Conservation (phyloP, 73 alveolate species). For the Uronychia binucleata region DNA sequence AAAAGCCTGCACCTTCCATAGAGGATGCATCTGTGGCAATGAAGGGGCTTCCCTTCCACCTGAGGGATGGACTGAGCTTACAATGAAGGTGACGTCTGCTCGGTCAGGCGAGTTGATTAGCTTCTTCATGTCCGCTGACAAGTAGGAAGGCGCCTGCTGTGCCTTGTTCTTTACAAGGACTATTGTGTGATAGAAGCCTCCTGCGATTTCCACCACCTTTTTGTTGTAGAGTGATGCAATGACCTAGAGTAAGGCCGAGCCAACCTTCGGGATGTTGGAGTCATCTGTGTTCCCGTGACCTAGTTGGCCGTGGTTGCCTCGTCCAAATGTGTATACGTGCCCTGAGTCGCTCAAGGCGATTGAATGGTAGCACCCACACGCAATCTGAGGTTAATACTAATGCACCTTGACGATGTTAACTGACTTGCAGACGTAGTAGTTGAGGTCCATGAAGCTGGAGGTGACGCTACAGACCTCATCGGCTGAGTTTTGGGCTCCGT, state of each 20-base stretch:
- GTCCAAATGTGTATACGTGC: slow-evolving; percentile 66
- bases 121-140: slow-evolving; percentile 56
- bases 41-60: slow-evolving; percentile 35
- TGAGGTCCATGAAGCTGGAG: not conserved
- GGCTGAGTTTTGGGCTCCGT: not conserved
- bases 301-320: slow-evolving; percentile 77
- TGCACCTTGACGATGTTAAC: slow-evolving; percentile 14
- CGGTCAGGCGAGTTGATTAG: slow-evolving; percentile 42
- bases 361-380: slow-evolving; percentile 80
- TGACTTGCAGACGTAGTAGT: not conserved
- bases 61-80: not conserved
- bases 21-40: slow-evolving; percentile 61
- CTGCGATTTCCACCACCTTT: slow-evolving; percentile 59
- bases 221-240: slow-evolving; percentile 27
- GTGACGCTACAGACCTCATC: not conserved
- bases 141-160: slow-evolving; percentile 8
- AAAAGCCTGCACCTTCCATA: slow-evolving; percentile 40
- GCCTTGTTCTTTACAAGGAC: slow-evolving; percentile 40
- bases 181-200: slow-evolving; percentile 67
- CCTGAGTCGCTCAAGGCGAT: slow-evolving; percentile 65
- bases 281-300: slow-evolving; percentile 68
- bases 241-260: not conserved
- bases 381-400: slow-evolving; percentile 14
- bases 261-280: slow-evolving; percentile 25
- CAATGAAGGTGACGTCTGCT: slow-evolving; percentile 54